Evolutionary conservation across 2,329 filamentous ascomycete genomes (phyloP), one percentile per base, ranked within the genome.

Genomic region (Botryotinia globosa): DNA sequence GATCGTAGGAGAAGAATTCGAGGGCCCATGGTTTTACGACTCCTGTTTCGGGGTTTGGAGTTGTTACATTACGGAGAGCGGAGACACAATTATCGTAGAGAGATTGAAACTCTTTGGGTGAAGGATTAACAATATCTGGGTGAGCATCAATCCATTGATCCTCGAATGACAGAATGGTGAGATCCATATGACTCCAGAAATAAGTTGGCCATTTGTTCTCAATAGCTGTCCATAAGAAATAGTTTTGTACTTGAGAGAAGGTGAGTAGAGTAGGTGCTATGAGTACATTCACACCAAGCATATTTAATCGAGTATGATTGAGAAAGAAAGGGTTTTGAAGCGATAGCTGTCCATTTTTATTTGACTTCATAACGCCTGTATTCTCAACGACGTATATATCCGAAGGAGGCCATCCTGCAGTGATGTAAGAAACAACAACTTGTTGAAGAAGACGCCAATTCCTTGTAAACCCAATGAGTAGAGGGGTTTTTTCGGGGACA

Each of bases 351-450:
- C 83, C 84, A 14, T 82, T 79, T n/a, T 81, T 78, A 56, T 89
- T 89, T 66, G 85, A 84, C 71, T 85, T 81, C 78, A 88, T 86
- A 22, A 85, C 85, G 9, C 87, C 87, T 8, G 85, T 89, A 80
- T 90, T 90, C 77, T 90, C 88, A 42, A 89, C 80, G 2, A 89
- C 85, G 74, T 86, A 86, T 73, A 90, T 88, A 74, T 89, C 84
- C 32, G 82, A 81, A 0, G 86, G 80, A 2, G 87, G 88, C 87
- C 87, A 90, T 66, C 87, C 88, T 4, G 86, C 85, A 0, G 87
- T 85, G 74, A 90, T 85, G 78, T 89, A 90, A 18, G 83, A 85
- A 16, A 88, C 83, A 1, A 89, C 84, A 4, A 84, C 82, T 79
- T 89, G 88, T 22, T 87, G 83, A 1, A 90, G 82, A 72, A 89